Conservation (phyloP, 768 basidiomycete genomes). For the Pisolithus marmoratus region DNA sequence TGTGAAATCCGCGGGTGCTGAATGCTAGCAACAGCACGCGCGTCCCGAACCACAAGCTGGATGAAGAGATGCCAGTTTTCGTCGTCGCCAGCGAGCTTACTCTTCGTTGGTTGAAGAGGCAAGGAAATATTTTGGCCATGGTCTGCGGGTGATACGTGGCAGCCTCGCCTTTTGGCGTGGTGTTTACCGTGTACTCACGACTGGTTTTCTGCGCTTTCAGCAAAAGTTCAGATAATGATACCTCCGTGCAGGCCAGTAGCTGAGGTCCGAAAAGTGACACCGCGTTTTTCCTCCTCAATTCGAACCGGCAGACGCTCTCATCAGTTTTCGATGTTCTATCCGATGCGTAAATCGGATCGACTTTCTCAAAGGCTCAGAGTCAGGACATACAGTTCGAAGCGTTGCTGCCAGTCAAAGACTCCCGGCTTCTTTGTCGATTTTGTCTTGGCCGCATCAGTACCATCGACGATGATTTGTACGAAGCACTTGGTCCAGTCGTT, state of each 20-base stretch:
- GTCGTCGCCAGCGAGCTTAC: background rate
- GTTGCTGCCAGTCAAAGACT: conserved; percentile 17
- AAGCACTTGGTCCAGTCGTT: conserved; percentile 21
- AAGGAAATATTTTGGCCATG: conserved; percentile 10
- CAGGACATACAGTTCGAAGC: conserved; percentile 12
- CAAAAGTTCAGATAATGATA: conserved; percentile 15
- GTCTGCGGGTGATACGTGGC: conserved; percentile 3
- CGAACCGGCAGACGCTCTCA: conserved; percentile 18
- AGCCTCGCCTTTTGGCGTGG: too few species aligned
- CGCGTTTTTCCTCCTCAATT: conserved; percentile 17
- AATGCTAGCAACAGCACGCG: background rate
- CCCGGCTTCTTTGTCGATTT: conserved; percentile 14
- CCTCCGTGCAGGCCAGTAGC: conserved; percentile 12
- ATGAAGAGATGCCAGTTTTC: conserved; percentile 18
- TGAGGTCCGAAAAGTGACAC: conserved; percentile 4
- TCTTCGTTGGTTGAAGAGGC: conserved; percentile 9
- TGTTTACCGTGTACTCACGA: background rate
- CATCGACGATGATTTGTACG: conserved; percentile 15
- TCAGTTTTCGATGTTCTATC: conserved; percentile 9
- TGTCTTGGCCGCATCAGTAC: conserved; percentile 7
- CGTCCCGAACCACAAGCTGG: conserved; percentile 10
- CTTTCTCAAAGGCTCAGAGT: background rate
- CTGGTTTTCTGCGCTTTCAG: conserved; percentile 7
- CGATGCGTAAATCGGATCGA: background rate
- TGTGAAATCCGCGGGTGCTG: conserved; percentile 3